Percentiles rank a stretch among this genome's conserved stretches.
phyloP scores from a whole-genome alignment of 805 yeast species.

The Kluyveromyces dobzhanskii region DNA sequence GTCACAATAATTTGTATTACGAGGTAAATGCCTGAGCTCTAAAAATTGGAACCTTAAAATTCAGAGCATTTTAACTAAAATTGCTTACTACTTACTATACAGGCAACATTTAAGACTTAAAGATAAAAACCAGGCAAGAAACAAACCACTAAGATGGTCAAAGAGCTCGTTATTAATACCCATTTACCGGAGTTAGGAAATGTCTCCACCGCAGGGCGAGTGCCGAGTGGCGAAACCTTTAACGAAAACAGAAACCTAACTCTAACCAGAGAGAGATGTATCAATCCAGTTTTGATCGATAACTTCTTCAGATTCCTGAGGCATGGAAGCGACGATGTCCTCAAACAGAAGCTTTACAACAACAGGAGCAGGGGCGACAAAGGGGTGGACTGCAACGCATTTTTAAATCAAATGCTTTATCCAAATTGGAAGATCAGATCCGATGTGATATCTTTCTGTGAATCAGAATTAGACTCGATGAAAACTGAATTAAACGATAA shows the following conservation, averaged over 20 bases:
- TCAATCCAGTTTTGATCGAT: slow-evolving; percentile 24
- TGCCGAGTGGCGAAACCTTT: not conserved
- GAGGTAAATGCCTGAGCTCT: too few relatives aligned
- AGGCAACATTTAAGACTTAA: too few relatives aligned
- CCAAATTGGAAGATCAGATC: slow-evolving; percentile 41
- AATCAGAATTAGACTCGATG: slow-evolving; percentile 25
- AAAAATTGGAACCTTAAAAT: too few relatives aligned
- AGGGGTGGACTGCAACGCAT: slow-evolving; percentile 27
- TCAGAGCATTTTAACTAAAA: too few relatives aligned
- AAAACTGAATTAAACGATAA: slow-evolving; percentile 25
- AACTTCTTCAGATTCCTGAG: slow-evolving; percentile 25
- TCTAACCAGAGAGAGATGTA: slow-evolving; percentile 22
- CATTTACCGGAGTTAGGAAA: not conserved
- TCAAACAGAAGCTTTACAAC: slow-evolving; percentile 37
- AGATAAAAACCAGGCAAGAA: too few relatives aligned
- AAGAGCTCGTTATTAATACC: not conserved
- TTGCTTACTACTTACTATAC: too few relatives aligned
- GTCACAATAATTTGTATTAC: too few relatives aligned
- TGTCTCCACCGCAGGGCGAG: not conserved
- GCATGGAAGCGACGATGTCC: slow-evolving; percentile 37
- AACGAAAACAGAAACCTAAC: slow-evolving; percentile 9
- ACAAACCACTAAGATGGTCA: too few relatives aligned
- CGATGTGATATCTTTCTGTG: slow-evolving; percentile 36
- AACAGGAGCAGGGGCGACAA: slow-evolving; percentile 19
- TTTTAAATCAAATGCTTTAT: slow-evolving; percentile 31